phyloP scores from a whole-genome alignment of 2,329 filamentous ascomycete species.

The Gnomoniopsis sp. region DNA sequence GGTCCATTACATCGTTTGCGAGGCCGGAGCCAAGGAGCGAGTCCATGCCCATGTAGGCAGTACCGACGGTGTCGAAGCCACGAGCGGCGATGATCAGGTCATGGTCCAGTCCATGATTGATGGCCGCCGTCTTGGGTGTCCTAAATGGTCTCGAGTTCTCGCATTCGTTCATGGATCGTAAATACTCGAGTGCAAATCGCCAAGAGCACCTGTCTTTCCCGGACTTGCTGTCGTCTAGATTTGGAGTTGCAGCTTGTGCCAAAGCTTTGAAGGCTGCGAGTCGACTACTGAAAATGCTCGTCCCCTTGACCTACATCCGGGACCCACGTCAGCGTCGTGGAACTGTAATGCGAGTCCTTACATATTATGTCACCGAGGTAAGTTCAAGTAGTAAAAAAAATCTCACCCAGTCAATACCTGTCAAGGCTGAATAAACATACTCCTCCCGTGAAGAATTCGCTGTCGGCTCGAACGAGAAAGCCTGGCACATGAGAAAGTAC shows the following conservation, averaged over 20 bases:
- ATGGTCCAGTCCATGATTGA: neutral
- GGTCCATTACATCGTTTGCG: slow-evolving; percentile 6
- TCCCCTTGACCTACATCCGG: neutral
- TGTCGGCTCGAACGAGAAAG: neutral
- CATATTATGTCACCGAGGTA: neutral
- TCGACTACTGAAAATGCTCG: neutral
- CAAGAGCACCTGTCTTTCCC: neutral
- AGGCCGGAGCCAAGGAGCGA: neutral
- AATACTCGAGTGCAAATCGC: slow-evolving; percentile 1
- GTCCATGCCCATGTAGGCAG: slow-evolving; percentile 1
- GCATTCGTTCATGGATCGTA: slow-evolving; percentile 2
- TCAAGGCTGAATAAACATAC: neutral
- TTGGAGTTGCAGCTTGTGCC: neutral
- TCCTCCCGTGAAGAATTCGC: neutral
- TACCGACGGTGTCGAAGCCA: slow-evolving; percentile 3
- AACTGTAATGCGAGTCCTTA: neutral
- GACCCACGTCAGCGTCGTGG: neutral
- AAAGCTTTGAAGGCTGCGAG: neutral
- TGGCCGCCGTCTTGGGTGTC: neutral
- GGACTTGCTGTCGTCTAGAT: neutral
- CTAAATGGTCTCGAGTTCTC: slow-evolving; percentile 8
- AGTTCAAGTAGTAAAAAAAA: neutral
- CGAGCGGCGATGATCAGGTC: neutral
- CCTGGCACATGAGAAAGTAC: neutral
- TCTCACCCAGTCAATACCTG: neutral